These are phyloP conservation scores for Irpex sp. DNA, from an alignment of 1,284 basidiomycete species.

Conservation along the genomic window DNA sequence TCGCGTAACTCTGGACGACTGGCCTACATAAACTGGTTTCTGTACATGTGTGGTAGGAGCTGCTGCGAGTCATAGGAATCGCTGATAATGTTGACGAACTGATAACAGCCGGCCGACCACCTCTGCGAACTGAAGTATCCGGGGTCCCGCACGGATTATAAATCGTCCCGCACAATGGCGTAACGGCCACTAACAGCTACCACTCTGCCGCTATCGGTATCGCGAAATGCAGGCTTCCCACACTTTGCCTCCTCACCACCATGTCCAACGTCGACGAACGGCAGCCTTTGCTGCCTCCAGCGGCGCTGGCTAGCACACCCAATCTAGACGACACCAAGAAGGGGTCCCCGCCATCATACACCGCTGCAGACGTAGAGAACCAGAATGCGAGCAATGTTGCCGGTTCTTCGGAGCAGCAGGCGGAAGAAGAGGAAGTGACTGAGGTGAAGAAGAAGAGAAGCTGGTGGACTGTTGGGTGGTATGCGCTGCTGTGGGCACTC, in stretches of 20 bases:
- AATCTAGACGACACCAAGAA: not conserved
- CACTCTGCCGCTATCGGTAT: not conserved
- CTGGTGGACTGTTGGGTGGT: constrained; percentile 39
- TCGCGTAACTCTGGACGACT: too few relatives aligned
- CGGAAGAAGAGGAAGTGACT: constrained; percentile 1
- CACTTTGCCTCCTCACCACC: constrained; percentile 2
- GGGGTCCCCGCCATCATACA: constrained; percentile 1
- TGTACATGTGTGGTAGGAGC: too few relatives aligned
- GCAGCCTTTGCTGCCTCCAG: constrained; percentile 23
- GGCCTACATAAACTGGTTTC: too few relatives aligned
- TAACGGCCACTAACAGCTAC: not conserved
- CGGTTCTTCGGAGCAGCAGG: not conserved
- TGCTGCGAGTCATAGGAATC: too few relatives aligned
- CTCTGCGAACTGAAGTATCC: not conserved
- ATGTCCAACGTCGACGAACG: constrained; percentile 20
- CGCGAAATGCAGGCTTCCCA: not conserved
- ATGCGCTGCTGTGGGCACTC: constrained; percentile 40
- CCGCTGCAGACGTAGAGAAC: constrained; percentile 14
- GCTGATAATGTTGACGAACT: too few relatives aligned
- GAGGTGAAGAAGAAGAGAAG: constrained; percentile 32
- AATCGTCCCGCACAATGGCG: not conserved
- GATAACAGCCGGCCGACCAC: too few relatives aligned
- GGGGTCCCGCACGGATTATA: not conserved
- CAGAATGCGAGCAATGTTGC: not conserved
- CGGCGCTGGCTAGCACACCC: constrained; percentile 9